These are phyloP conservation scores for Phytophthora chlamydospora DNA, from an alignment of 352 stramenopile species.

Conservation along the genomic window DNA sequence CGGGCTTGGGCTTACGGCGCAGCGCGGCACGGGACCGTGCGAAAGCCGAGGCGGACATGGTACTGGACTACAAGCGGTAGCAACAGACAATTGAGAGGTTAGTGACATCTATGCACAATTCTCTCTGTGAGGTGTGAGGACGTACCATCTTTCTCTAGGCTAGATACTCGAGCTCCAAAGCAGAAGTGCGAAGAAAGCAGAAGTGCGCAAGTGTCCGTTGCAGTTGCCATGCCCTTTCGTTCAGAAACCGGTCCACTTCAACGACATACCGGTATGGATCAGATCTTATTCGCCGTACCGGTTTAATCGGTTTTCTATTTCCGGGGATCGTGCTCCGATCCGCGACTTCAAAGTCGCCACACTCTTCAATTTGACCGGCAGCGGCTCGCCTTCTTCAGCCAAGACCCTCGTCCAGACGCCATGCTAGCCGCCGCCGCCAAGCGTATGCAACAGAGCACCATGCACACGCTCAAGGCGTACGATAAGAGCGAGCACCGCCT, in stretches of 20 bases:
- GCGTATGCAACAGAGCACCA: conserved; percentile 34
- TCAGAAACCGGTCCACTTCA: conserved; percentile 1
- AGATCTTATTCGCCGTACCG: no score
- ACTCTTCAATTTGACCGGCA: conserved; percentile 35
- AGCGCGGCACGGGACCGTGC: conserved; percentile 63
- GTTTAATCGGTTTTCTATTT: conserved; percentile 10
- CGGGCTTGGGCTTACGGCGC: conserved; percentile 59
- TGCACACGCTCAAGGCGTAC: conserved; percentile 51
- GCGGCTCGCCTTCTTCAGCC: neutral
- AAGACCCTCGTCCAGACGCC: neutral
- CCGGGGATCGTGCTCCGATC: conserved; percentile 1
- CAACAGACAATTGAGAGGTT: conserved; percentile 1
- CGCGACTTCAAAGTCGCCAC: conserved; percentile 6
- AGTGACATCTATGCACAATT: neutral
- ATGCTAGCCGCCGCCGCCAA: conserved; percentile 26
- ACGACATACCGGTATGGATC: neutral
- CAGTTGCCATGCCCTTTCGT: conserved; percentile 3
- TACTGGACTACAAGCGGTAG: conserved; percentile 36
- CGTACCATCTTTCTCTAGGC: conserved; percentile 32
- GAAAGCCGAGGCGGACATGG: conserved; percentile 70
- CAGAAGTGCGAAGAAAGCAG: conserved; percentile 8
- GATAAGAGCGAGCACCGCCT: conserved; percentile 77
- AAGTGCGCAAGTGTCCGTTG: conserved; percentile 19
- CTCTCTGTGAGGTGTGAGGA: neutral
- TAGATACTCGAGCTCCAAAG: neutral